phyloP scores from a whole-genome alignment of 106 monocot genomes.

The Acorus gramineus region DNA sequence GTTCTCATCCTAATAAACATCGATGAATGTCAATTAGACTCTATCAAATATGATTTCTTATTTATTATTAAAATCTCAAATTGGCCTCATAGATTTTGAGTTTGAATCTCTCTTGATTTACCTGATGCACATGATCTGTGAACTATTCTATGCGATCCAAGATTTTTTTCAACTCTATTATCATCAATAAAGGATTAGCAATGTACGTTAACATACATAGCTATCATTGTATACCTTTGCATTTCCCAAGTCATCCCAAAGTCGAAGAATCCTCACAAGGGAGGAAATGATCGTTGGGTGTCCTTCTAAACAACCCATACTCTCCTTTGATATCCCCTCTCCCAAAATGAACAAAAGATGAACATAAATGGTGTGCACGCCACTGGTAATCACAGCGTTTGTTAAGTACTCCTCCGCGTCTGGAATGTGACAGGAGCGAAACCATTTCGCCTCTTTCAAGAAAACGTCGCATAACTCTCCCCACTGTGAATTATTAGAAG shows the following conservation, averaged over 20 bases:
- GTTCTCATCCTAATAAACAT: slow-evolving; percentile 51
- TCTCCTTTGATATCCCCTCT: slow-evolving; percentile 12
- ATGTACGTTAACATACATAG: too few relatives aligned
- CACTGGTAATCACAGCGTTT: slow-evolving; percentile 29
- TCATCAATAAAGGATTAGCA: too few relatives aligned
- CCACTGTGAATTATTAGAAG: slow-evolving; percentile 21
- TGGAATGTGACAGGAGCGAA: slow-evolving; percentile 17
- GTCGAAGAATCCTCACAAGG: slow-evolving; percentile 36
- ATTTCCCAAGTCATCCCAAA: slow-evolving; percentile 54
- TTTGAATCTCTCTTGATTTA: too few relatives aligned
- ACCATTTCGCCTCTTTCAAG: slow-evolving; percentile 40
- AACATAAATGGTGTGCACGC: slow-evolving; percentile 12
- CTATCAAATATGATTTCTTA: too few relatives aligned
- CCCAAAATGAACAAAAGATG: slow-evolving; percentile 29
- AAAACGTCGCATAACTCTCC: slow-evolving; percentile 28
- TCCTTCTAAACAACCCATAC: slow-evolving; percentile 2
- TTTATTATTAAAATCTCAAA: too few relatives aligned
- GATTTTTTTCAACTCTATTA: too few relatives aligned
- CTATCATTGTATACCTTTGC: slow-evolving; percentile 19
- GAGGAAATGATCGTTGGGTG: slow-evolving; percentile 12
- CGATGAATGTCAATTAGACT: not conserved
- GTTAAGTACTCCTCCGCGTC: slow-evolving; percentile 22
- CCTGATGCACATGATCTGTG: too few relatives aligned
- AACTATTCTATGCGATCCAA: too few relatives aligned
- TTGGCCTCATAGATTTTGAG: too few relatives aligned